phyloP scores from a whole-genome alignment of 164 flowering plant species.

The Nymphaea colorata region DNA sequence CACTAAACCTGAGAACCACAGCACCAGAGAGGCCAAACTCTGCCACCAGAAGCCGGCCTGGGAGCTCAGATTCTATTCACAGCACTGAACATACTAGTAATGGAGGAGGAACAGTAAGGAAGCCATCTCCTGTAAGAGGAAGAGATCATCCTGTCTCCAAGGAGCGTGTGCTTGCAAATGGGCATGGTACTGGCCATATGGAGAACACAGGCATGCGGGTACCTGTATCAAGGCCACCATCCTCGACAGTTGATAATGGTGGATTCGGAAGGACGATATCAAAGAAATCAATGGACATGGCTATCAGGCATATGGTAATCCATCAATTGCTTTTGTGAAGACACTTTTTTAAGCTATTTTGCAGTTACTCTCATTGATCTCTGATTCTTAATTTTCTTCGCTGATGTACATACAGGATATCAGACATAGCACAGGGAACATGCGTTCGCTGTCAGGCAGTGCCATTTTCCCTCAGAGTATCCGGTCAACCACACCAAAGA shows the following conservation, averaged over 20 bases:
- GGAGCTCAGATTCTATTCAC: conserved; percentile 17
- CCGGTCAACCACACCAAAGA: conserved; percentile 40
- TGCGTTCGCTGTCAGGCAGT: conserved; percentile 47
- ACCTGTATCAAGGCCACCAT: conserved; percentile 28
- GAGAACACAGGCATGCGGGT: conserved; percentile 17
- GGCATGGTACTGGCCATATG: conserved; percentile 41
- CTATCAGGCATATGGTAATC: conserved; percentile 84
- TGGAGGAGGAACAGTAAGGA: not conserved
- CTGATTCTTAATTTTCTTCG: not conserved
- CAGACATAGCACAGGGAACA: conserved; percentile 43
- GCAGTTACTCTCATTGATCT: not conserved
- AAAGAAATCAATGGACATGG: conserved; percentile 91
- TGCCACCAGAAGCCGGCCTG: conserved; percentile 87
- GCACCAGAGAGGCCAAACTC: conserved; percentile 83
- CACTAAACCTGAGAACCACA: conserved; percentile 86
- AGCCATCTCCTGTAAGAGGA: conserved; percentile 22
- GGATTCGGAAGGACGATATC: conserved; percentile 92
- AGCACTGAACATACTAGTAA: not conserved
- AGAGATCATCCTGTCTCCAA: conserved; percentile 13
- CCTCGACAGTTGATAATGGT: conserved; percentile 34
- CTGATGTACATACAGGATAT: conserved; percentile 41
- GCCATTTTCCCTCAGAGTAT: conserved; percentile 84
- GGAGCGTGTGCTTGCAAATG: conserved; percentile 17
- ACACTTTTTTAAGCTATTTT: not conserved
- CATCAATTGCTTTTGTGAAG: not conserved